Evolutionary conservation across 176 grass and related monocot species (phyloP).

Genomic region (Juncus inflexus): DNA sequence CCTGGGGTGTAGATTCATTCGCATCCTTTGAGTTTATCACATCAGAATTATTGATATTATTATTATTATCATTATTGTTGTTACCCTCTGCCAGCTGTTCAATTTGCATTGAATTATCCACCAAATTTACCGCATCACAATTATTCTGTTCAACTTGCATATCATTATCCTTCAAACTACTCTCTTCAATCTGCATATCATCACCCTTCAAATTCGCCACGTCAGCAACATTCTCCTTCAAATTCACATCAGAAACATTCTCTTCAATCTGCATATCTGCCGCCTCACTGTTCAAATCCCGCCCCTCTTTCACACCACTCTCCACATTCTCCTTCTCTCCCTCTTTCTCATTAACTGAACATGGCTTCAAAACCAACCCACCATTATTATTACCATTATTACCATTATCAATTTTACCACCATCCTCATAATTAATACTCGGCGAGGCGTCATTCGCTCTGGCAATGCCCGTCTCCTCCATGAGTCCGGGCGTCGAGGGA

Average conservation of each 20-base stretch:
- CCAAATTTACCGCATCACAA: too few relatives aligned
- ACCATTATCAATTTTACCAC: conserved; percentile 40
- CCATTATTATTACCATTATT: conserved; percentile 27
- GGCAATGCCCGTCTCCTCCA: conserved; percentile 74
- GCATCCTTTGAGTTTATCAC: too few relatives aligned
- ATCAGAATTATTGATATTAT: too few relatives aligned
- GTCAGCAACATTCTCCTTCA: conserved; percentile 5
- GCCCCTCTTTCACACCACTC: neutral
- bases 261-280: too few relatives aligned
- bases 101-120: too few relatives aligned
- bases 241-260: too few relatives aligned
- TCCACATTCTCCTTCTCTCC: conserved; percentile 14
- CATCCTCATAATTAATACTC: conserved; percentile 49
- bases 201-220: conserved; percentile 9
- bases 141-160: too few relatives aligned
- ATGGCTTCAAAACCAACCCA: conserved; percentile 22
- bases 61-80: too few relatives aligned
- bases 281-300: too few relatives aligned
- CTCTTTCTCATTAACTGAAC: conserved; percentile 12
- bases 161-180: too few relatives aligned
- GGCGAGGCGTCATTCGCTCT: conserved; percentile 67
- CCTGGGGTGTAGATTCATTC: too few relatives aligned
- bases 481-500: conserved; percentile 81
- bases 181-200: neutral
- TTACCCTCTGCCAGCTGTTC: too few relatives aligned